Base-by-base conservation (phyloP, 352 stramenopile genomes). In the Aphanomyces cochlioides region DNA sequence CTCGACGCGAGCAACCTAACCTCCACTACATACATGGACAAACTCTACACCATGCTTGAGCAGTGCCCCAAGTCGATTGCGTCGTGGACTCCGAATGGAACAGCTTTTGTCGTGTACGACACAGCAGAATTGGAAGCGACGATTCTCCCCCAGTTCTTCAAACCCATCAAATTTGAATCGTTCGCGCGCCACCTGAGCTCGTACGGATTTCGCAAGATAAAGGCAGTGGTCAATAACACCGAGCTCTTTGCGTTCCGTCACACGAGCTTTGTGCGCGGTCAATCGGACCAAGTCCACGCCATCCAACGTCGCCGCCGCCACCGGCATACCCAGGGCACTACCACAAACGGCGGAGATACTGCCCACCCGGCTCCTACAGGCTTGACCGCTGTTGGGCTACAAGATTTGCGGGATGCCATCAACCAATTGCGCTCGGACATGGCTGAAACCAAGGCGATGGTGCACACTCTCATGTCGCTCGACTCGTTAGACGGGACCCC, bases 151-250 rank as follows among this genome's bases (percentile, higher is more conserved):
- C 54, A 61, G 28, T 61, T 61, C 21, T 61, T 61, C 54, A 61
- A 61, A n/a, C 54, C 54, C 34, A 61, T 61, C 54, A 61, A 61
- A 37, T 61, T 61, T 17, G 54, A 19, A 17, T 40, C 15, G 1
- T 61, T 61, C 43, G 54, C 28, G 6, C 54, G 54, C 19, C 54
- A 61, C 54, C 54, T 37, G 7, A 41, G n/a, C 21, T 61, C 54
- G 54, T 61, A 61, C 54, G 54, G 54, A 40, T 61, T 61, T 61
- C 54, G 54, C 5, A 61, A 61, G 43, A 37, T 61, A 17, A 61
- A 61, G 34, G 39, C 12, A 3, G 54, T 61, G 5, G 36, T 40
- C 7, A 37, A 61, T 10, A 39, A 40, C 34, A 2, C 54, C 5
- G 21, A 19, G 54, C 28, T 61, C 17, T 40, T 45, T 17, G 54